Percentiles rank a stretch among this genome's conserved stretches.
Conservation (phyloP, 148 eudicot genomes). For the Rhododendron williamsianum region DNA sequence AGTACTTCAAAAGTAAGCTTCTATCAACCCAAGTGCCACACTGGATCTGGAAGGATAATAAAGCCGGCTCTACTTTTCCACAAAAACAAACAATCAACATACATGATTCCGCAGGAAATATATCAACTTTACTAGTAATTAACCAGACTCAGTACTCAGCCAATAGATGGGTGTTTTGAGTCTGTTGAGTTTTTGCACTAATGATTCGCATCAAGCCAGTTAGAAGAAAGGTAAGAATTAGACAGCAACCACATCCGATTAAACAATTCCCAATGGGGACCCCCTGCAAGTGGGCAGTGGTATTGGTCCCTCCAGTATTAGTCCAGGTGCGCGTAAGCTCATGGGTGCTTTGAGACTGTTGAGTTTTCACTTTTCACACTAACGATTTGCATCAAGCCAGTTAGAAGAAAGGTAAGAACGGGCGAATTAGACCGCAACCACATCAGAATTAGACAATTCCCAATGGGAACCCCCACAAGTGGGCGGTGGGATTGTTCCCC, state of each 20-base stretch:
- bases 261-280: too few species aligned
- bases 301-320: too few species aligned
- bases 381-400: background rate
- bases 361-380: too few species aligned
- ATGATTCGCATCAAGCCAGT: background rate
- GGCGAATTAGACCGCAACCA: background rate
- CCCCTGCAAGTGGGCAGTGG: too few species aligned
- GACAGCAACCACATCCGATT: background rate
- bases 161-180: background rate
- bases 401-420: background rate
- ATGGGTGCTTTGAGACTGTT: too few species aligned
- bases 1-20: background rate
- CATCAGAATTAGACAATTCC: background rate
- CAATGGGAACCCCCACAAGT: too few species aligned
- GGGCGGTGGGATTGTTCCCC: too few species aligned
- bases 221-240: background rate
- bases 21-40: background rate
- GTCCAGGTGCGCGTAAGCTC: too few species aligned
- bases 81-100: background rate
- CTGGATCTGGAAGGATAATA: background rate
- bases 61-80: background rate
- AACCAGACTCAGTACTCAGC: background rate
- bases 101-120: background rate
- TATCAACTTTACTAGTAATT: background rate
- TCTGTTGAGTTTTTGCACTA: background rate